A percentile compares a stretch with the other conserved stretches of the same genome.
These are phyloP conservation scores for Miscanthus lutarioriparius DNA, from an alignment of 176 grass and related monocot species.

Conservation along the genomic window DNA sequence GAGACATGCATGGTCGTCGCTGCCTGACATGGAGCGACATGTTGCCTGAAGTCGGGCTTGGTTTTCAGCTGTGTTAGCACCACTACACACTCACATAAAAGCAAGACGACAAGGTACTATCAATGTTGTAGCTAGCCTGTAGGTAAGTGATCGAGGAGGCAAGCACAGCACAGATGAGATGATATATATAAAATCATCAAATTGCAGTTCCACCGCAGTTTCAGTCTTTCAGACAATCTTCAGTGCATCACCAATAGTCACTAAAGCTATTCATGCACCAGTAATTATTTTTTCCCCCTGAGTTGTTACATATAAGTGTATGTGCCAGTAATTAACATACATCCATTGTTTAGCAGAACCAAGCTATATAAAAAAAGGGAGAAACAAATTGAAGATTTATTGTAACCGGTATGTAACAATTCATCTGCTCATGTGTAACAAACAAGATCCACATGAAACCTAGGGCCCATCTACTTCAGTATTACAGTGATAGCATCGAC, in stretches of 20 bases:
- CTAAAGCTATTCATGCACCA: neutral
- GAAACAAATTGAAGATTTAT: neutral
- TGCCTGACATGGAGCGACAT: neutral
- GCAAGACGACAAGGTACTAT: neutral
- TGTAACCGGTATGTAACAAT: neutral
- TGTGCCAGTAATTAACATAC: neutral
- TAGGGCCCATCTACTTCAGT: constrained; percentile 25
- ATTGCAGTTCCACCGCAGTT: neutral
- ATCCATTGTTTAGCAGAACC: neutral
- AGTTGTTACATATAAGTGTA: neutral
- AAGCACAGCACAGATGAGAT: neutral
- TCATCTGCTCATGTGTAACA: neutral
- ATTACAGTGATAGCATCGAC: neutral
- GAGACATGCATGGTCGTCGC: neutral
- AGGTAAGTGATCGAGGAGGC: neutral
- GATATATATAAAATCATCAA: neutral
- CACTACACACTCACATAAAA: neutral
- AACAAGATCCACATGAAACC: neutral
- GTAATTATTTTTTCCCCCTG: neutral
- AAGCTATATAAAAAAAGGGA: neutral
- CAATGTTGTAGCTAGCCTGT: neutral
- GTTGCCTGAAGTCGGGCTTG: neutral
- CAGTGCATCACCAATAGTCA: neutral
- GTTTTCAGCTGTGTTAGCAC: neutral
- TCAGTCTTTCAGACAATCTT: neutral